Conservation (phyloP, 148 eudicot genomes). For the Rhododendron ovatum region DNA sequence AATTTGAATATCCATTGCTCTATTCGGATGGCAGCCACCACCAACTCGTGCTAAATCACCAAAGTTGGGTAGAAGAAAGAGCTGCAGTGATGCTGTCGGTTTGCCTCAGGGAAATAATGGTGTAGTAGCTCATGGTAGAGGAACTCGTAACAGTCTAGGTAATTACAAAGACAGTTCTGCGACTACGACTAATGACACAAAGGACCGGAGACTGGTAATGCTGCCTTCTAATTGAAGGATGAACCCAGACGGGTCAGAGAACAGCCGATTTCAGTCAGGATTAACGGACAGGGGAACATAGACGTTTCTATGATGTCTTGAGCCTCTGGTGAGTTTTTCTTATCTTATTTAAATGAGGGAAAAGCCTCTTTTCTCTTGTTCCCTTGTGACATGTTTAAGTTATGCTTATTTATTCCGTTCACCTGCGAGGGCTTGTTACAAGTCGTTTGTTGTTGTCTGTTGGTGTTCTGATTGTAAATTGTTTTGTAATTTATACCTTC, state of each 20-base stretch:
- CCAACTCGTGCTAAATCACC: slow-evolving; percentile 96
- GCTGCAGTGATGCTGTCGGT: slow-evolving; percentile 45
- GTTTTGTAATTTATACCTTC: slow-evolving; percentile 10
- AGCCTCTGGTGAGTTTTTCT: slow-evolving; percentile 31
- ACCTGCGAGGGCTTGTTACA: slow-evolving; percentile 14
- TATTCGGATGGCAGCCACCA: slow-evolving; percentile 39
- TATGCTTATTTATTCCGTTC: slow-evolving; percentile 12
- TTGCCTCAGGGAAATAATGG: slow-evolving; percentile 24
- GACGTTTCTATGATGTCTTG: slow-evolving; percentile 30
- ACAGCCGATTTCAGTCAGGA: slow-evolving; percentile 14
- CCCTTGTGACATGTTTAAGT: slow-evolving; percentile 20
- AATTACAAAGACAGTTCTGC: slow-evolving; percentile 18
- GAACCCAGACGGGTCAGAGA: slow-evolving; percentile 17
- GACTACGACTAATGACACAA: slow-evolving; percentile 5
- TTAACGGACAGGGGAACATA: slow-evolving; percentile 26
- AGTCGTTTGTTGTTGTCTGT: slow-evolving; percentile 19
- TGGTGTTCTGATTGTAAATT: slow-evolving; percentile 13
- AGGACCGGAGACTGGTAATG: slow-evolving; percentile 12
- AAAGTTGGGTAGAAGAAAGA: slow-evolving; percentile 76
- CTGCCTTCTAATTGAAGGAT: slow-evolving; percentile 16
- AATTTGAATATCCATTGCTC: background rate
- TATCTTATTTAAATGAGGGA: slow-evolving; percentile 18
- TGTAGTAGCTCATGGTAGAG: slow-evolving; percentile 21
- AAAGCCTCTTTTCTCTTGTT: slow-evolving; percentile 6
- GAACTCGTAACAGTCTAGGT: slow-evolving; percentile 40